phyloP scores from a whole-genome alignment of 2,329 filamentous ascomycete species.

The Trichophyton schoenleinii region DNA sequence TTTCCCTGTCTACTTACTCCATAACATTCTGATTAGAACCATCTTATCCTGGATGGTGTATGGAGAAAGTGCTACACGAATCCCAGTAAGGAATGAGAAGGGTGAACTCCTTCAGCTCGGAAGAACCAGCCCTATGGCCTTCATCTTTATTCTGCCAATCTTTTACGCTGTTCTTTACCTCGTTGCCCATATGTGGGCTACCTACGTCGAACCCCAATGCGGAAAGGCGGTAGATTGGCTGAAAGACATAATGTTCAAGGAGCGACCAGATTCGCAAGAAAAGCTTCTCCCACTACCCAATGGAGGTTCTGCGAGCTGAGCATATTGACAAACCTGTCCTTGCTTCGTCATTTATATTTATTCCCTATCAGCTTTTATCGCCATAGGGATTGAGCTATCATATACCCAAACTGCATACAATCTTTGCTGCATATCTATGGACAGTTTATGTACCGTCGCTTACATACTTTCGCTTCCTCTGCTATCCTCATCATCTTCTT shows the following conservation, averaged over 20 bases:
- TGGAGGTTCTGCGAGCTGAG: not conserved
- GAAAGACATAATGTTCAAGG: conserved; percentile 12
- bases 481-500: not conserved
- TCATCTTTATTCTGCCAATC: conserved; percentile 13
- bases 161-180: conserved; percentile 13
- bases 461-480: not conserved
- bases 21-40: conserved; percentile 19
- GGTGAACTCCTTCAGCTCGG: conserved; percentile 7
- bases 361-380: not conserved
- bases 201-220: conserved; percentile 13
- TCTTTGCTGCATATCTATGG: not conserved
- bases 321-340: not conserved
- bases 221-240: conserved; percentile 11
- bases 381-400: not conserved
- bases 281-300: conserved; percentile 9
- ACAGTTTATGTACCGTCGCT: not conserved
- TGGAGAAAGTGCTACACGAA: conserved; percentile 6
- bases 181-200: conserved; percentile 12
- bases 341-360: not conserved
- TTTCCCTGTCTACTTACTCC: conserved; percentile 21
- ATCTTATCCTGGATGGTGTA: conserved; percentile 18
- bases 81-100: conserved; percentile 9
- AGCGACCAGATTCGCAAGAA: conserved; percentile 11
- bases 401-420: not conserved
- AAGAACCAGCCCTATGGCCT: conserved; percentile 7